A percentile compares a stretch with the other conserved stretches of the same genome.
Evolutionary conservation across 2,329 filamentous ascomycete species (phyloP).

Genomic region (Trichophyton verrucosum): DNA sequence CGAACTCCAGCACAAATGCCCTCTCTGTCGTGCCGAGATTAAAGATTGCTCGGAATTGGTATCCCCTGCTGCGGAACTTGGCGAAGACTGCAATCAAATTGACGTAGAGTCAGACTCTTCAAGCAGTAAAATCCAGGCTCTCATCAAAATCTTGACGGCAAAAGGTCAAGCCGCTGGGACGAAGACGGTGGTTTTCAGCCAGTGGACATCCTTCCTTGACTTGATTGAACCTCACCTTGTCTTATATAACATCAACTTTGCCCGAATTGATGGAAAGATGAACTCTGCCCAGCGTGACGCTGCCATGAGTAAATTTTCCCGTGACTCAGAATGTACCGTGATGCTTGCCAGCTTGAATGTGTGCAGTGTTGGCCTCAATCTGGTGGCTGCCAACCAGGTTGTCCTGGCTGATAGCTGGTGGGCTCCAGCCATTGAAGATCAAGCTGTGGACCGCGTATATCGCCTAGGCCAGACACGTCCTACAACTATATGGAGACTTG

Average conservation of each 20-base stretch:
- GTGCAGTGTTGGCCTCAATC: slow-evolving; percentile 73
- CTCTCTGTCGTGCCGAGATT: slow-evolving; percentile 65
- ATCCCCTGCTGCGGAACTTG: slow-evolving; percentile 49
- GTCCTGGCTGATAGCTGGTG: slow-evolving; percentile 80
- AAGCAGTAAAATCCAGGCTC: slow-evolving; percentile 71
- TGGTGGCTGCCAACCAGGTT: slow-evolving; percentile 76
- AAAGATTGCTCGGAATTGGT: slow-evolving; percentile 50
- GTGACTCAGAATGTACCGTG: slow-evolving; percentile 55
- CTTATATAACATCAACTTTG: slow-evolving; percentile 48
- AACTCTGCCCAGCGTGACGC: slow-evolving; percentile 55
- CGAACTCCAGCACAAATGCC: slow-evolving; percentile 64
- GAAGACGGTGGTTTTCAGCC: slow-evolving; percentile 71
- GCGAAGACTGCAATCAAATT: slow-evolving; percentile 36
- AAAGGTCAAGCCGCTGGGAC: slow-evolving; percentile 52
- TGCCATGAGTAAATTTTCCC: slow-evolving; percentile 55
- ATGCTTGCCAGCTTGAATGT: slow-evolving; percentile 73
- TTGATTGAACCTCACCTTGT: slow-evolving; percentile 58
- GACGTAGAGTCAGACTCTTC: slow-evolving; percentile 51
- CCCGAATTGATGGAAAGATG: slow-evolving; percentile 74
- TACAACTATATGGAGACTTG: slow-evolving; percentile 66
- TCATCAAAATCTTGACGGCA: slow-evolving; percentile 62
- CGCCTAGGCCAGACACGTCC: slow-evolving; percentile 68
- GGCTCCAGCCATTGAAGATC: slow-evolving; percentile 85
- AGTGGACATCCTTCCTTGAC: slow-evolving; percentile 69
- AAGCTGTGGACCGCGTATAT: slow-evolving; percentile 80